Conservation (phyloP, 1,284 basidiomycete genomes). For the Hymenochaete sp. region DNA sequence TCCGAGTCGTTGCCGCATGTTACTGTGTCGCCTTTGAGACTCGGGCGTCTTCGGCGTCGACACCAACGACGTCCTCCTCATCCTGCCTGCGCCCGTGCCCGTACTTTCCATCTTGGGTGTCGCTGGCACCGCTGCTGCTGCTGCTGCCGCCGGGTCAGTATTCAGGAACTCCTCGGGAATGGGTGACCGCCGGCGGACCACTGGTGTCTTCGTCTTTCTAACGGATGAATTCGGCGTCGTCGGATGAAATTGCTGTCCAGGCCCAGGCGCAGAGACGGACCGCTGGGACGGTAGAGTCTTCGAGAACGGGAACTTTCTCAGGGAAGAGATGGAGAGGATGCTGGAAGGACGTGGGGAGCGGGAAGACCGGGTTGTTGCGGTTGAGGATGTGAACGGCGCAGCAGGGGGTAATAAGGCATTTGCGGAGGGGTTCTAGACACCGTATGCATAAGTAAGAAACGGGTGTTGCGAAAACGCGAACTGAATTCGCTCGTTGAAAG, state of each 20-base stretch:
- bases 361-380: constrained; percentile 4
- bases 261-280: not conserved
- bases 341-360: constrained; percentile 11
- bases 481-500: no score
- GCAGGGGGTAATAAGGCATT: not conserved
- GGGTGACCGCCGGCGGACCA: constrained; percentile 13
- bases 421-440: not conserved
- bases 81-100: not conserved
- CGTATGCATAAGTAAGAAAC: no score
- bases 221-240: constrained; percentile 8
- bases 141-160: not conserved
- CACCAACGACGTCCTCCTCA: no score
- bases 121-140: no score
- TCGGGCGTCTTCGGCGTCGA: constrained; percentile 3
- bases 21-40: constrained; percentile 7
- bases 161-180: constrained; percentile 14
- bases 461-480: no score
- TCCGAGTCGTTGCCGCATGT: constrained; percentile 9
- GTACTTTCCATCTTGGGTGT: no score
- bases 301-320: constrained; percentile 15
- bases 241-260: constrained; percentile 8
- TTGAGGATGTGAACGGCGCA: not conserved
- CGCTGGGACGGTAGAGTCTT: constrained; percentile 8
- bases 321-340: constrained; percentile 12
- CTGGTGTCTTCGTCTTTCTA: not conserved